Percentiles rank a stretch among this genome's conserved stretches.
Evolutionary conservation across 768 basidiomycete species (phyloP).

Genomic region (Neoboletus subvelutipes): DNA sequence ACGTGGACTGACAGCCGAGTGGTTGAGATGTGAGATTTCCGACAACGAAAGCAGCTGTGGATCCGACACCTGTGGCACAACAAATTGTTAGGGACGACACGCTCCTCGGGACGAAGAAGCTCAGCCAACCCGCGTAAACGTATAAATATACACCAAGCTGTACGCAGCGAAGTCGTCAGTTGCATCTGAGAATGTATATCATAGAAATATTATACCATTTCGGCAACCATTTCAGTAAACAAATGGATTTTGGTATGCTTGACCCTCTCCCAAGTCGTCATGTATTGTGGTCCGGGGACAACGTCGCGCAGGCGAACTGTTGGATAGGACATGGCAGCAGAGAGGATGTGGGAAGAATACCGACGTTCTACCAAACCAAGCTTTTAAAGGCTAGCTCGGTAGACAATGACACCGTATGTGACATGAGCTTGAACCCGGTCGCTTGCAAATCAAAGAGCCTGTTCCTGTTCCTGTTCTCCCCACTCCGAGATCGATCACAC

Average conservation of each 20-base stretch:
- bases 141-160: conserved; percentile 67
- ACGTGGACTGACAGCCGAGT: conserved; percentile 49
- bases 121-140: conserved; percentile 44
- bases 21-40: conserved; percentile 45
- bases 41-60: conserved; percentile 48
- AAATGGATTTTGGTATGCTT: conserved; percentile 49
- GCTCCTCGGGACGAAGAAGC: background rate
- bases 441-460: background rate
- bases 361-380: background rate
- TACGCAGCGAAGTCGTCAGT: conserved; percentile 5
- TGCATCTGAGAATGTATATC: background rate
- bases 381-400: conserved; percentile 7
- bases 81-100: background rate
- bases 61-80: conserved; percentile 46
- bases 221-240: conserved; percentile 59
- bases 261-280: conserved; percentile 50
- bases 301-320: conserved; percentile 45
- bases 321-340: conserved; percentile 19
- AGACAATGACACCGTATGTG: conserved; percentile 1
- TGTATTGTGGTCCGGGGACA: conserved; percentile 35
- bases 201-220: conserved; percentile 41
- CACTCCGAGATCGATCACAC: background rate
- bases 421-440: background rate
- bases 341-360: background rate
- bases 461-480: conserved; percentile 8